Base-by-base conservation (phyloP, 805 yeast genomes). In the Candida incommunis region DNA sequence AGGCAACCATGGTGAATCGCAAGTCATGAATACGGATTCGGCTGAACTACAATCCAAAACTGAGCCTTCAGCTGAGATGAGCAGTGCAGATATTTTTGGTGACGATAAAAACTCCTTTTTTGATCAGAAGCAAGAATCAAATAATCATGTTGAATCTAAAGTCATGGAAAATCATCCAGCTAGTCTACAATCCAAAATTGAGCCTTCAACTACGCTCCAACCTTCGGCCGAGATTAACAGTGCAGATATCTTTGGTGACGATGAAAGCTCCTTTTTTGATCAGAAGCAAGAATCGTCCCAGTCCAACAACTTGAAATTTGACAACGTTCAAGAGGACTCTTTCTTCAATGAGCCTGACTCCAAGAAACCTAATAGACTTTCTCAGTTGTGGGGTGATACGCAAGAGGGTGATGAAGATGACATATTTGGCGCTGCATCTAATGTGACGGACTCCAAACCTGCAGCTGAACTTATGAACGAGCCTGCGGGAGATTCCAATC, bases 361-460 rank as follows among this genome's bases (percentile, higher is more conserved):
- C n/a, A 2, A 24, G 9, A 41, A 24, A 18, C 35, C 41, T 15
- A 26, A 24, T 9, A 29, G 41, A 22, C 35, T 20, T n/a, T 41
- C 46, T 13, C 23, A 23, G 22, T 18, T 42, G 3, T 25, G 35
- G 16, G 34, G 34, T 23, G 45, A 49, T 4, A 40, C 41, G 13
- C n/a, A n/a, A n/a, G 42, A 52, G 16, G 58, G 49, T 7, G 41
- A 44, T 1, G 57, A 55, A 25, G 57, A 54, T 16, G 56, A 53
- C 22, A 46, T 55, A 24, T 44, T 53, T 4, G 54, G 49, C 3
- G 54, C 42, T 13, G 40, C 15, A 15, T 29, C 42, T 24, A 22
- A 27, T 11, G 35, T 34, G 21, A 41, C 43, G 13, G 42, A 31
- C 24, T 21, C 40, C 11, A 41, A 34, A 15, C 42, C 45, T 2